Conservation (phyloP, 176 grass and related monocot genomes). For the Tillandsia fasciculata region DNA sequence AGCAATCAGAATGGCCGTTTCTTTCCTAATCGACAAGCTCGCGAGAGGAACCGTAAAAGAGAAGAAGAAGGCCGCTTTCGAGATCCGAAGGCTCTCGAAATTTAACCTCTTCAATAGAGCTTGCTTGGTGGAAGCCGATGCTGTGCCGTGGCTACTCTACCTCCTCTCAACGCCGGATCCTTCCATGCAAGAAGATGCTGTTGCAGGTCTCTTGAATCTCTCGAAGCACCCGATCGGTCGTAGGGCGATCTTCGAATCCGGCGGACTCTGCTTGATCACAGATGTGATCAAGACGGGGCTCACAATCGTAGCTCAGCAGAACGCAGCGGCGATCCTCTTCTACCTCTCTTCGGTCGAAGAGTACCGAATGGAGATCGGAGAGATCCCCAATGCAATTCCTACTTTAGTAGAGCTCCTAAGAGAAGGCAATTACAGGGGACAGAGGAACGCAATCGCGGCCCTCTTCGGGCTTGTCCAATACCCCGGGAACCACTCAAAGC, state of each 20-base stretch:
- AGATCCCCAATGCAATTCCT: constrained; percentile 47
- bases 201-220: constrained; percentile 50
- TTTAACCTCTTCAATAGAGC: constrained; percentile 52
- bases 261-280: constrained; percentile 45
- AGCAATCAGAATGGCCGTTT: constrained; percentile 28
- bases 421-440: constrained; percentile 40
- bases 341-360: constrained; percentile 55
- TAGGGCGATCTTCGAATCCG: constrained; percentile 39
- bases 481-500: constrained; percentile 19
- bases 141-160: constrained; percentile 67
- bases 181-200: constrained; percentile 43
- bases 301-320: constrained; percentile 49
- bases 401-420: constrained; percentile 44
- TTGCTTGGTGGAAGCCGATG: constrained; percentile 58
- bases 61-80: constrained; percentile 46
- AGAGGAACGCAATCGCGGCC: constrained; percentile 60
- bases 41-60: constrained; percentile 20
- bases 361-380: constrained; percentile 53
- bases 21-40: constrained; percentile 39
- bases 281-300: constrained; percentile 38
- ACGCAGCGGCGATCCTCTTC: constrained; percentile 73
- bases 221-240: constrained; percentile 57
- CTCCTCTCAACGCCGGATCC: constrained; percentile 39
- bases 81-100: constrained; percentile 68
- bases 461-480: constrained; percentile 46